These are phyloP conservation scores for Mucor circinelloides DNA, from an alignment of 371 early-diverging fungal genomes.

Conservation along the genomic window DNA sequence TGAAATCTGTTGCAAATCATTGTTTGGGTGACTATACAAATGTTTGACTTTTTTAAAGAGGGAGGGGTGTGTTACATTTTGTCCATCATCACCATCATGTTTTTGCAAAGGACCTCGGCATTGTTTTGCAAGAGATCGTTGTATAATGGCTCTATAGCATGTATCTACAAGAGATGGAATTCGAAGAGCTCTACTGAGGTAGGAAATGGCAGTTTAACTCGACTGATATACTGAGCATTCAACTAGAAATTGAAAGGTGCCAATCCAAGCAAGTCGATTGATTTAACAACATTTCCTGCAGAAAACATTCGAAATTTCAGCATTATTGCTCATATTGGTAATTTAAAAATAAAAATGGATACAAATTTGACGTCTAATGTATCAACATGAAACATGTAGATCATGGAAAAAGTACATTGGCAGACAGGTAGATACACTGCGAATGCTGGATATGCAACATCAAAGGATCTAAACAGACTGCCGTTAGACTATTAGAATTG, in stretches of 20 bases:
- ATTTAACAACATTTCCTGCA: conserved; percentile 64
- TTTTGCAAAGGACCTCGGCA: neutral
- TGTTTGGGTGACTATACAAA: neutral
- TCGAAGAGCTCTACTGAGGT: conserved; percentile 39
- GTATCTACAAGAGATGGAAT: conserved; percentile 22
- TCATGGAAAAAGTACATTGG: conserved; percentile 95
- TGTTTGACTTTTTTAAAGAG: neutral
- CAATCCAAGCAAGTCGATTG: conserved; percentile 42
- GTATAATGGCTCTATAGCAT: neutral
- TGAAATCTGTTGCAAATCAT: neutral
- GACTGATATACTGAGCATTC: neutral
- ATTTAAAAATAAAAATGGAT: neutral
- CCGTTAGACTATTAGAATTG: conserved; percentile 69
- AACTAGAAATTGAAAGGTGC: conserved; percentile 50
- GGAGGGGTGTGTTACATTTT: conserved; percentile 4
- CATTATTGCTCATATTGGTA: conserved; percentile 96
- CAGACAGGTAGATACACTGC: conserved; percentile 67
- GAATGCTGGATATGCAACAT: neutral
- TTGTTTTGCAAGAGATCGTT: neutral
- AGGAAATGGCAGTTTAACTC: neutral
- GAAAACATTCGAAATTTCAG: conserved; percentile 94
- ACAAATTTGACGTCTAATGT: neutral
- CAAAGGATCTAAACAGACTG: neutral
- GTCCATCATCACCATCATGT: neutral
- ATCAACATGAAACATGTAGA: conserved; percentile 39